Percentiles rank a stretch among this genome's conserved stretches.
Evolutionary conservation across 495 filamentous ascomycete genomes (phyloP).

Genomic region (Talaromyces proteolyticus): DNA sequence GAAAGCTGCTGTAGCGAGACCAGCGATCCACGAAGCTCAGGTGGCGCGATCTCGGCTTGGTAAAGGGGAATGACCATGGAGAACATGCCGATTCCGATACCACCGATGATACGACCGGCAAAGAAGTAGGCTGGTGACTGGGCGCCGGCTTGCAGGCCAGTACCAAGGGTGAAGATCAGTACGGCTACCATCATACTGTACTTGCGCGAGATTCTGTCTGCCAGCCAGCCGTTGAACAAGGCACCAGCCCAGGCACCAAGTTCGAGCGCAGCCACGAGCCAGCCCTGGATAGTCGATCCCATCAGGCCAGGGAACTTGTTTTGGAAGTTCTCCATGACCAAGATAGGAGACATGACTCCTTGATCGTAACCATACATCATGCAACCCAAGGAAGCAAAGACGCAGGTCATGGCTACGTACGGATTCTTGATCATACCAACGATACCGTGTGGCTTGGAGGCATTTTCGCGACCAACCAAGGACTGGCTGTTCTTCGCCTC

Average conservation of each 20-base stretch:
- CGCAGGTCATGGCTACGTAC: slow-evolving; percentile 30
- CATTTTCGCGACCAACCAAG: slow-evolving; percentile 27
- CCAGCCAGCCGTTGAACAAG: slow-evolving; percentile 67
- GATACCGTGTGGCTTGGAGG: slow-evolving; percentile 26
- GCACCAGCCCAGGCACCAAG: slow-evolving; percentile 78
- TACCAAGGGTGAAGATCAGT: slow-evolving; percentile 65
- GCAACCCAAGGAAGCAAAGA: slow-evolving; percentile 73
- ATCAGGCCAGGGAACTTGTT: slow-evolving; percentile 41
- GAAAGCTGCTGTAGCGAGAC: slow-evolving; percentile 74
- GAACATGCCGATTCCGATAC: slow-evolving; percentile 62
- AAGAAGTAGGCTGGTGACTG: slow-evolving; percentile 32
- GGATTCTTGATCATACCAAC: slow-evolving; percentile 31
- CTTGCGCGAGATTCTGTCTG: slow-evolving; percentile 70
- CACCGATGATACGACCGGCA: slow-evolving; percentile 42
- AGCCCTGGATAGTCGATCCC: slow-evolving; percentile 64
- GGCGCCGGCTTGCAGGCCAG: slow-evolving; percentile 34
- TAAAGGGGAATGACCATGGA: slow-evolving; percentile 53
- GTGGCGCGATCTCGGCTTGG: slow-evolving; percentile 68
- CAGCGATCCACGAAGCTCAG: slow-evolving; percentile 68
- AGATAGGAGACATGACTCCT: slow-evolving; percentile 66
- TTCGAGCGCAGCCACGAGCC: slow-evolving; percentile 73
- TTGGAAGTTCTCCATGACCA: slow-evolving; percentile 25
- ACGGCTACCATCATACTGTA: slow-evolving; percentile 69
- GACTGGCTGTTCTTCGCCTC: slow-evolving; percentile 19
- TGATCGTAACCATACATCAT: slow-evolving; percentile 62